A percentile compares a stretch with the other conserved stretches of the same genome.
Conservation (phyloP, 169 alveolate genomes). For the Theileria luwenshuni region DNA sequence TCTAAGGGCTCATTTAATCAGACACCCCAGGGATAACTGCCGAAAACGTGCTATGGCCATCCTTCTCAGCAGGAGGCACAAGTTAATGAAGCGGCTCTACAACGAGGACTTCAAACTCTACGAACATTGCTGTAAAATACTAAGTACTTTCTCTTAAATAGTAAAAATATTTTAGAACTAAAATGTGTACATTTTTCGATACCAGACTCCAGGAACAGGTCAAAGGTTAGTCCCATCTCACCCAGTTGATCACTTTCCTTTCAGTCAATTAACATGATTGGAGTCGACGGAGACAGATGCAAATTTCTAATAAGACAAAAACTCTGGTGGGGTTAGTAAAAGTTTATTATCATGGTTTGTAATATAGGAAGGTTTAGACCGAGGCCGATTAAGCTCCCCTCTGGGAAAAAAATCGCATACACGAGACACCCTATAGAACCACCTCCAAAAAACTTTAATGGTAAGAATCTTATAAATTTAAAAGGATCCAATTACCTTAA, state of each 20-base stretch:
- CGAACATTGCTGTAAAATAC: constrained; percentile 77
- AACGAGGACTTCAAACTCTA: constrained; percentile 79
- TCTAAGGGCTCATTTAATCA: constrained; percentile 80
- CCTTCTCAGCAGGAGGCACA: constrained; percentile 78
- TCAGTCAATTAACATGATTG: constrained; percentile 80
- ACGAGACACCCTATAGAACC: constrained; percentile 85
- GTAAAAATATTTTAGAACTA: constrained; percentile 57
- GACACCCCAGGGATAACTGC: constrained; percentile 77
- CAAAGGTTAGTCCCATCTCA: constrained; percentile 55
- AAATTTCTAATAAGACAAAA: constrained; percentile 83
- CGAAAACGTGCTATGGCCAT: constrained; percentile 83
- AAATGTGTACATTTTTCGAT: constrained; percentile 82
- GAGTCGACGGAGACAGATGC: constrained; percentile 85
- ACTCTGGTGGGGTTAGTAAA: constrained; percentile 81
- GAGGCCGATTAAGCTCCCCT: constrained; percentile 74
- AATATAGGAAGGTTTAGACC: constrained; percentile 72
- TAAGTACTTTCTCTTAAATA: constrained; percentile 41
- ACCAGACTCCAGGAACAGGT: constrained; percentile 85
- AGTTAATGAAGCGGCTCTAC: constrained; percentile 81
- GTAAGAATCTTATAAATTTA: constrained; percentile 20
- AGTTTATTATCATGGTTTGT: neutral
- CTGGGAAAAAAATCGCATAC: constrained; percentile 80
- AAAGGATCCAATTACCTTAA: neutral
- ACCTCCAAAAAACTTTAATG: constrained; percentile 75
- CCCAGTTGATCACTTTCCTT: neutral